Percentiles rank a stretch among this genome's conserved stretches.
These are phyloP conservation scores for Aurantiochytrium sp. DNA, from an alignment of 108 stramenopile genomes.

Conservation along the genomic window DNA sequence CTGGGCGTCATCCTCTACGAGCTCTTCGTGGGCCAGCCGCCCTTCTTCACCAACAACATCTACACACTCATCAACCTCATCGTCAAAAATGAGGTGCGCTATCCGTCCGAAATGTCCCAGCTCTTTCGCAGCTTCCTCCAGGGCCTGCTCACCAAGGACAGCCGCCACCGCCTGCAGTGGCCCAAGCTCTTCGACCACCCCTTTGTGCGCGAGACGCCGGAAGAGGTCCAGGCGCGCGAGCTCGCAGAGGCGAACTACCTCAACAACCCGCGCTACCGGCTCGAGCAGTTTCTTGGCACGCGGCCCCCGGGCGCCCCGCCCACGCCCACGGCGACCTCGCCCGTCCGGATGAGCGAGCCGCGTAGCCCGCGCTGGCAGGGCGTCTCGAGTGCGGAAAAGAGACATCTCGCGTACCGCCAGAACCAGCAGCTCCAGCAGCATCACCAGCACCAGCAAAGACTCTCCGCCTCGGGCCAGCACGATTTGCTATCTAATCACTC, in stretches of 20 bases:
- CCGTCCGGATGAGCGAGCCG: neutral
- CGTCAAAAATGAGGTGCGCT: conserved; percentile 59
- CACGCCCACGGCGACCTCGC: neutral
- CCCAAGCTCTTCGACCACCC: conserved; percentile 58
- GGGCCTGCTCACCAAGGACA: conserved; percentile 62
- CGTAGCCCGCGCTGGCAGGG: neutral
- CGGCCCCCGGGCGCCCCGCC: neutral
- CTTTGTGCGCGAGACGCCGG: conserved; percentile 51
- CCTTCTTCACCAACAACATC: conserved; percentile 67
- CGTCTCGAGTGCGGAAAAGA: too few relatives aligned
- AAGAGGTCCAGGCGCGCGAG: conserved; percentile 3
- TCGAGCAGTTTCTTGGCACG: neutral
- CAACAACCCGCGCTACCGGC: conserved; percentile 23
- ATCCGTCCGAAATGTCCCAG: conserved; percentile 44
- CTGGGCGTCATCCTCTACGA: conserved; percentile 68
- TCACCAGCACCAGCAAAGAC: neutral
- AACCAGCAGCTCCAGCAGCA: neutral
- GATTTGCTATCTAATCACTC: neutral
- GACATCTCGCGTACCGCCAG: neutral
- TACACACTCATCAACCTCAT: conserved; percentile 67
- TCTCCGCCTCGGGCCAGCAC: neutral
- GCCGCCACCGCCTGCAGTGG: conserved; percentile 51
- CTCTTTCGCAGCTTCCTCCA: conserved; percentile 51
- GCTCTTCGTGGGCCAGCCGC: conserved; percentile 62
- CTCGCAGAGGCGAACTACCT: neutral